Base-by-base conservation (phyloP, 495 filamentous ascomycete species). In the Talaromyces thailandensis region DNA sequence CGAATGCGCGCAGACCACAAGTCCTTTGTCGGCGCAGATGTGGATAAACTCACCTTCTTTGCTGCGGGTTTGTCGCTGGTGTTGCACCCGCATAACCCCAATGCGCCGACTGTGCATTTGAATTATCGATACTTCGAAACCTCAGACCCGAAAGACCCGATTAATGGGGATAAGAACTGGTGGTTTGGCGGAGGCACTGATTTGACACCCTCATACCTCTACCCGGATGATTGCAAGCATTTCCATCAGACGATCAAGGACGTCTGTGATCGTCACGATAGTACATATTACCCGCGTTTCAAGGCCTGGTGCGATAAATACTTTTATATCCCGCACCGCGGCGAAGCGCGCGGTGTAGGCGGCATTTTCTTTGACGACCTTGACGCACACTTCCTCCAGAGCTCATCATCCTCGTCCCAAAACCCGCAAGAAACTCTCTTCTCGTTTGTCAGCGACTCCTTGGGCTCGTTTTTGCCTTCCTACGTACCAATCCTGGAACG, bases 61-160 rank as follows among this genome's bases (percentile, higher is more conserved):
- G 94, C 92, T 21, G 89, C 94, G 1, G 94, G 94, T 3, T 76
- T 99, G 50, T 96, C 92, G 65, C 80, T 98, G 69, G 92, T 99
- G 57, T 77, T 97, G 24, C 94, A 98, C 72, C 94, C 94, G 6
- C 76, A 83, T 35, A 99, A 99, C 75, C 94, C 94, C 26, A 96
- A 95, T 87, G 93, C 93, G 21, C 94, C 94, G 0, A 99, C 94
- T 0, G 93, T 99, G 23, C 94, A 99, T 73, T 81, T 99, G 63
- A 99, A 99, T 79, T 99, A 99, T 80, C 84, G 94, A 3, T 99
- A 99, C 78, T 99, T 99, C 70, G 94, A 99, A 79, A 99, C 94
- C 6, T 79, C 81, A 14, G 80, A 83, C 64, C 78, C 78, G 8
- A 79, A 77, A 64, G 73, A 79, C 37, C 78, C 78, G 8, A 86